Evolutionary conservation across 768 basidiomycete genomes (phyloP), one percentile per base, ranked within the genome.

Genomic region (Russula abietina): DNA sequence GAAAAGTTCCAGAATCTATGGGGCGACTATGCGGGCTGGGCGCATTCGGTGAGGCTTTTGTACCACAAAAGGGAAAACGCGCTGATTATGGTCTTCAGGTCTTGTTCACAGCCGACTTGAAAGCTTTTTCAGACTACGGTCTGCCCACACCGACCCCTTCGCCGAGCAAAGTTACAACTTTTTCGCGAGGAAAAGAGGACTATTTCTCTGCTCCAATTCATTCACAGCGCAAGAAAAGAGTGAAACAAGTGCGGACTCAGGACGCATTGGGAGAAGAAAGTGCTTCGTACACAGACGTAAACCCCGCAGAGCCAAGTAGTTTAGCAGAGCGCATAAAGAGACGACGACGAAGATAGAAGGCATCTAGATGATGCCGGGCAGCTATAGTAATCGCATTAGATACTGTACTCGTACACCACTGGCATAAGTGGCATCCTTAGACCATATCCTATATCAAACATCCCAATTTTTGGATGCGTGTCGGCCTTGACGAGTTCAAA

Each of bases 21-120:
- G 94, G 92, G 91, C 10, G 78, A 84, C 2, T 85, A 88, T 70
- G 92, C 92, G 5, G 93, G 94, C 19, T 96, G 93, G 93, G 89
- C 89, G 0, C 94, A 96, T 71, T 84, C 87, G 0, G 91, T 92
- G 62, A 53, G 82, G 73, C 14, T 32, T 9, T 30, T 39, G 24
- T 22, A 22, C 43, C 48, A 22, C 16, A 55, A 45, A 36, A 26
- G 36, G 60, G 16, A 5, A 6, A 39, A 43, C 11, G 33, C 22
- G 46, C 38, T 59, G 28, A 28, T 46, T 12, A 38, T n/a, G 24
- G 16, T 36, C n/a, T 57, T 28, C 62, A 89, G 88, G 84, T 90
- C 8, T 74, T 90, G 36, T 90, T 90, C 64, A 88, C 89, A 1
- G 81, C 89, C 9, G 89, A 90, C 67, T 73, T 90, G 33, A 88